Evolutionary conservation across 768 basidiomycete species (phyloP).

Genomic region (Leccinum olivaceopallidum): DNA sequence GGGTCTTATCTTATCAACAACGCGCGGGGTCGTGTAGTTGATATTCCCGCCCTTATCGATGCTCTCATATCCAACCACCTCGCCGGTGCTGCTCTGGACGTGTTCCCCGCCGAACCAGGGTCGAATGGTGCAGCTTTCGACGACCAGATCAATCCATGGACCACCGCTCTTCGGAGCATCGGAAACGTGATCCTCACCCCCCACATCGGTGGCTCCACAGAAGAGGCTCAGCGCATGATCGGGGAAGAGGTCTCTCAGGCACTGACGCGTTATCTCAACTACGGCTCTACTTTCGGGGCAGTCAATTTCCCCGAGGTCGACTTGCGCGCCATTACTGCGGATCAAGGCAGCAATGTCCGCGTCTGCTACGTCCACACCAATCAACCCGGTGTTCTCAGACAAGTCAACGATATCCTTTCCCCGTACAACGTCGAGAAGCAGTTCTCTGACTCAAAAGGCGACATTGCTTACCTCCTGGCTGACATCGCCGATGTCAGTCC

Average conservation of each 20-base stretch:
- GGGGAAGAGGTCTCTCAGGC: constrained; percentile 91
- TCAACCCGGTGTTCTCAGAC: constrained; percentile 90
- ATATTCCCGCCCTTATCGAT: constrained; percentile 86
- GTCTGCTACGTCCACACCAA: constrained; percentile 97
- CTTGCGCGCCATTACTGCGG: constrained; percentile 85
- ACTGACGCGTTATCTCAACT: constrained; percentile 86
- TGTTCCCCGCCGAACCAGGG: constrained; percentile 92
- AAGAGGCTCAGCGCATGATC: constrained; percentile 97
- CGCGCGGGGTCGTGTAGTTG: constrained; percentile 92
- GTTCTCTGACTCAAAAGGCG: constrained; percentile 96
- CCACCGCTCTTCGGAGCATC: constrained; percentile 67
- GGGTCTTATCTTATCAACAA: constrained; percentile 98
- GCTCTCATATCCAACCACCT: constrained; percentile 85
- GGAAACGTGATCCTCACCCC: constrained; percentile 97
- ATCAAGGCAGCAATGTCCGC: constrained; percentile 79
- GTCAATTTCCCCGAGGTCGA: constrained; percentile 99
- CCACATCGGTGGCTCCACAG: constrained; percentile 98
- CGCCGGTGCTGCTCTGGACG: constrained; percentile 87
- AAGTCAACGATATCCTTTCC: constrained; percentile 92
- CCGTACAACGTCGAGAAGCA: constrained; percentile 99
- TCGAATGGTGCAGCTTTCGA: constrained; percentile 90
- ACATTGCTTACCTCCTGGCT: constrained; percentile 93
- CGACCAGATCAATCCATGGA: constrained; percentile 85
- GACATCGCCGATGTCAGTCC: constrained; percentile 92
- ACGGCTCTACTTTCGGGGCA: constrained; percentile 86